Evolutionary conservation across 1,284 basidiomycete species (phyloP).

Genomic region (Papiliotrema nemorosa): DNA sequence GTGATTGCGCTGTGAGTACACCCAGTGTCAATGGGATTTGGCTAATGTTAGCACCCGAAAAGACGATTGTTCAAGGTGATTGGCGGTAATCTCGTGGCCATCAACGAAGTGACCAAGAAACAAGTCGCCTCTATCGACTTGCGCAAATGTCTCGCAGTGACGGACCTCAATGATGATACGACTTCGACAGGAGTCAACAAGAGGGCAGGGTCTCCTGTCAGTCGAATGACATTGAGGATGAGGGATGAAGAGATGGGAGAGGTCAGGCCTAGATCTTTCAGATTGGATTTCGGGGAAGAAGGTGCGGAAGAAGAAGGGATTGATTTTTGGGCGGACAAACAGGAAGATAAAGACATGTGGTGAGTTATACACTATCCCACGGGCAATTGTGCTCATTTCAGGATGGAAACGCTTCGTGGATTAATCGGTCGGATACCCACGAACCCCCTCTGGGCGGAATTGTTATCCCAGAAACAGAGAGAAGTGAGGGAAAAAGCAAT

Average conservation of each 20-base stretch:
- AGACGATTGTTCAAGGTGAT: conserved; percentile 81
- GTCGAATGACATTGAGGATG: conserved; percentile 45
- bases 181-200: not conserved
- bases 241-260: conserved; percentile 62
- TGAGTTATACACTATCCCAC: conserved; percentile 50
- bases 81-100: conserved; percentile 82
- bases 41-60: conserved; percentile 67
- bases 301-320: conserved; percentile 79
- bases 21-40: not conserved
- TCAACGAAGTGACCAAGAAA: conserved; percentile 90
- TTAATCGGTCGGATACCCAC: conserved; percentile 81
- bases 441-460: conserved; percentile 84
- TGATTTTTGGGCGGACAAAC: conserved; percentile 84
- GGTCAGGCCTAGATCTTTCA: conserved; percentile 69
- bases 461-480: conserved; percentile 50
- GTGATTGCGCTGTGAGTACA: conserved; percentile 80
- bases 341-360: conserved; percentile 84
- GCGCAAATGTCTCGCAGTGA: conserved; percentile 71
- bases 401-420: conserved; percentile 75
- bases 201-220: conserved; percentile 35
- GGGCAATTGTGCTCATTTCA: conserved; percentile 37
- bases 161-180: conserved; percentile 59
- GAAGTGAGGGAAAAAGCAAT: not conserved
- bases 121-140: conserved; percentile 87
- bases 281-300: conserved; percentile 64